phyloP scores from a whole-genome alignment of 2,329 filamentous ascomycete species.

The Nemania sp. region DNA sequence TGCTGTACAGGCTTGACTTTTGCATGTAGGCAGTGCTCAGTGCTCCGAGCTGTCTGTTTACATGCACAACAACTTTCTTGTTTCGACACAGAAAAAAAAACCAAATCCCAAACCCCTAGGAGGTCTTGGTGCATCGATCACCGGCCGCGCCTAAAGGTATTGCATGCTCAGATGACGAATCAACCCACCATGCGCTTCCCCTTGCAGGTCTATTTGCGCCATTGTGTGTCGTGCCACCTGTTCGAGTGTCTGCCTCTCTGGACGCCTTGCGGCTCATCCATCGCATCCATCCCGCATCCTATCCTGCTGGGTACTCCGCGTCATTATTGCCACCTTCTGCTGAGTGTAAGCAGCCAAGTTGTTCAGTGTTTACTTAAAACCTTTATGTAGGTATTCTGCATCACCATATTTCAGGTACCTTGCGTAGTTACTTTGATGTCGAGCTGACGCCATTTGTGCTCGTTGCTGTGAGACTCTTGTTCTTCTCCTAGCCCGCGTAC shows the following conservation, averaged over 20 bases:
- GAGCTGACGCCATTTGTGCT: slow-evolving; percentile 25
- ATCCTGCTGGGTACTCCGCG: too few species aligned
- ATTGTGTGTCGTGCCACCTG: slow-evolving; percentile 21
- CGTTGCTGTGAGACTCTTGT: slow-evolving; percentile 11
- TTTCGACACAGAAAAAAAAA: too few species aligned
- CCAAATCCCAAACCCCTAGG: too few species aligned
- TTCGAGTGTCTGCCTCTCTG: slow-evolving; percentile 29
- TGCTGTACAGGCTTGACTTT: too few species aligned
- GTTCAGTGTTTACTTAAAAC: slow-evolving; percentile 2
- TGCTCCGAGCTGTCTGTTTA: too few species aligned
- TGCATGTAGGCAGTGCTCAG: too few species aligned
- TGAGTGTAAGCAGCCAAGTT: slow-evolving; percentile 7
- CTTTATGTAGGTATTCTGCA: too few species aligned
- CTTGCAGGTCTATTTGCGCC: slow-evolving; percentile 3
- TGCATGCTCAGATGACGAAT: background rate
- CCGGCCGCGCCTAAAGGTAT: background rate
- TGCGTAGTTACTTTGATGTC: background rate
- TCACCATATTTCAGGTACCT: background rate
- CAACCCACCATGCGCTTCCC: background rate
- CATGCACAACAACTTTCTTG: too few species aligned
- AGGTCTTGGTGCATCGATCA: background rate
- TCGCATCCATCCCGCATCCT: too few species aligned
- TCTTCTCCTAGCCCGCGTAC: background rate
- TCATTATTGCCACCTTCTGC: slow-evolving; percentile 32
- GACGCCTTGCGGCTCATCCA: slow-evolving; percentile 23